Percentiles rank a stretch among this genome's conserved stretches.
Conservation (phyloP, 169 alveolate species). For the Plasmodium falciparum region DNA sequence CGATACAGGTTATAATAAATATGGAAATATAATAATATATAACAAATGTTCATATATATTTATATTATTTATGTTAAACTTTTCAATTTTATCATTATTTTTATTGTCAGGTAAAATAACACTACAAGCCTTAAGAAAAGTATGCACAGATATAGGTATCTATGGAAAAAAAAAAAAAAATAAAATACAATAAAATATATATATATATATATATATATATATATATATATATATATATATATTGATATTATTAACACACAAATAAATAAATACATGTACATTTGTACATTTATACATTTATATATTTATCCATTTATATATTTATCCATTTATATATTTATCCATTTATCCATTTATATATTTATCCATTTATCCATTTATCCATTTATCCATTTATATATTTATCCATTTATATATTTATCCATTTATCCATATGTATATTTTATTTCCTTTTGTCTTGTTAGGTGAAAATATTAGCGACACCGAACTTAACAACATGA, state of each 20-base stretch:
- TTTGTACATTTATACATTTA: not conserved
- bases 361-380: too few species aligned
- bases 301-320: too few species aligned
- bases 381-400: too few species aligned
- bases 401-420: too few species aligned
- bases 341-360: too few species aligned
- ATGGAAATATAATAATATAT: not conserved
- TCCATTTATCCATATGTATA: not conserved
- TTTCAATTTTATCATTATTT: not conserved
- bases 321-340: too few species aligned
- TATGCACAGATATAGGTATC: constrained; percentile 45
- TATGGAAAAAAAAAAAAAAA: too few species aligned
- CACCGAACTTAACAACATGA: constrained; percentile 44
- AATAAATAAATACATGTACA: not conserved
- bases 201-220: not conserved
- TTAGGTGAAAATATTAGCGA: constrained; percentile 59
- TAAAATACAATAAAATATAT: not conserved
- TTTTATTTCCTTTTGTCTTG: not conserved
- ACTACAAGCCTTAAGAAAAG: constrained; percentile 25
- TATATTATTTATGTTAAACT: not conserved
- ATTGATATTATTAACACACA: not conserved
- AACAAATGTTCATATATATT: not conserved
- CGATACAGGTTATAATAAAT: constrained; percentile 55
- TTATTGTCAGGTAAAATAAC: constrained; percentile 43
- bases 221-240: not conserved